Conservation (phyloP, 768 basidiomycete genomes). For the Neoboletus brunneissimus region DNA sequence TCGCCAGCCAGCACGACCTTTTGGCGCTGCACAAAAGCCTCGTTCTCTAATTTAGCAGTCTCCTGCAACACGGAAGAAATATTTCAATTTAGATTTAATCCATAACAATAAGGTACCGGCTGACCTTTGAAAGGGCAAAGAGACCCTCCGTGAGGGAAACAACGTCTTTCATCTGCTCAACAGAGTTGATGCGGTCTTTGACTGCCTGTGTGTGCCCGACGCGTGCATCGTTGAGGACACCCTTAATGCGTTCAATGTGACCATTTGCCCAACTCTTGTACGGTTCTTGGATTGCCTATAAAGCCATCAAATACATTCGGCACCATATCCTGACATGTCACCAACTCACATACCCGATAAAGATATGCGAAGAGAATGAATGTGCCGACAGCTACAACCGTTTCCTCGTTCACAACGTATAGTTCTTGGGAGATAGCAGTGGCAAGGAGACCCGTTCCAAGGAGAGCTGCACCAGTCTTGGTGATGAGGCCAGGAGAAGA, state of each 20-base stretch:
- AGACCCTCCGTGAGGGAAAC: slow-evolving; percentile 86
- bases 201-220: slow-evolving; percentile 91
- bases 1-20: slow-evolving; percentile 83
- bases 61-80: slow-evolving; percentile 48
- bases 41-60: slow-evolving; percentile 86
- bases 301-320: slow-evolving; percentile 14
- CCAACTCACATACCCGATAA: slow-evolving; percentile 57
- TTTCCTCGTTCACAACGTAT: slow-evolving; percentile 97
- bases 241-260: slow-evolving; percentile 81
- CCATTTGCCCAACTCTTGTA: slow-evolving; percentile 91
- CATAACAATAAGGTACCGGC: slow-evolving; percentile 1
- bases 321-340: not conserved
- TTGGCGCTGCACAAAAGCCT: slow-evolving; percentile 89
- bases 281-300: slow-evolving; percentile 74
- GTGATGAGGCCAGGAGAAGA: slow-evolving; percentile 86
- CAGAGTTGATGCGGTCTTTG: slow-evolving; percentile 86
- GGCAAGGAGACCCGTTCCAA: slow-evolving; percentile 85
- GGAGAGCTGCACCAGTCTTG: slow-evolving; percentile 90
- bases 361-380: slow-evolving; percentile 80
- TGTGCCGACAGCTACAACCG: slow-evolving; percentile 82
- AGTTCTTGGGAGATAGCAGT: slow-evolving; percentile 96
- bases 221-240: slow-evolving; percentile 77
- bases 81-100: not conserved
- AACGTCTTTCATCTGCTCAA: slow-evolving; percentile 94
- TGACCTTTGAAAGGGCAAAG: slow-evolving; percentile 88